phyloP scores from a whole-genome alignment of 805 yeast genomes.

The Sungouiella thailandica region DNA sequence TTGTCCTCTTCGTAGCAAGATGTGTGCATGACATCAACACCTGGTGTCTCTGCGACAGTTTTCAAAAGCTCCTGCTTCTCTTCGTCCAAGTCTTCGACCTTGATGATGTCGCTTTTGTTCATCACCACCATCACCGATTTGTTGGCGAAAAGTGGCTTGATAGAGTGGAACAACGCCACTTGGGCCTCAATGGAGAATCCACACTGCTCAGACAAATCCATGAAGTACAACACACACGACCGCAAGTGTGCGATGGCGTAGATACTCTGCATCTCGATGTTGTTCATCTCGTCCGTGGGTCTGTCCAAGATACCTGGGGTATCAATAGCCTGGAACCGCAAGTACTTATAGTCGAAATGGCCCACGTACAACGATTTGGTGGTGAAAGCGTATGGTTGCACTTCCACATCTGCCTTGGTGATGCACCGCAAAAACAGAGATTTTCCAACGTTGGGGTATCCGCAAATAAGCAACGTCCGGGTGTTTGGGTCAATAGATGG shows the following conservation, averaged over 20 bases:
- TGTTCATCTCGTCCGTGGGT: slow-evolving; percentile 99
- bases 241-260: slow-evolving; percentile 98
- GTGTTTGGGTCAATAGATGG: slow-evolving; percentile 99
- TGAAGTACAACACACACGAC: slow-evolving; percentile 92
- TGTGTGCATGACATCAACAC: slow-evolving; percentile 88
- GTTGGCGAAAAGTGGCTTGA: slow-evolving; percentile 95
- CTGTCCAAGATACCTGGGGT: slow-evolving; percentile 97
- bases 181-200: slow-evolving; percentile 97
- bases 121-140: slow-evolving; percentile 93
- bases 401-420: slow-evolving; percentile 98
- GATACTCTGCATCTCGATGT: slow-evolving; percentile 98
- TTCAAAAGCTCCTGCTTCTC: slow-evolving; percentile 69
- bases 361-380: slow-evolving; percentile 97
- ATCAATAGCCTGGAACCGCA: slow-evolving; percentile 98
- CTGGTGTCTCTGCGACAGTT: slow-evolving; percentile 59
- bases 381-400: slow-evolving; percentile 98
- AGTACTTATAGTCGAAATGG: slow-evolving; percentile 96
- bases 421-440: slow-evolving; percentile 89
- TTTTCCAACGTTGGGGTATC: slow-evolving; percentile 99
- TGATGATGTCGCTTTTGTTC: slow-evolving; percentile 90
- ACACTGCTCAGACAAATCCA: slow-evolving; percentile 99
- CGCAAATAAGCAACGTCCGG: slow-evolving; percentile 94
- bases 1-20: slow-evolving; percentile 94
- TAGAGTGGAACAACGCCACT: slow-evolving; percentile 93
- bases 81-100: slow-evolving; percentile 74